These are phyloP conservation scores for Clitocybe nebularis DNA, from an alignment of 1,284 basidiomycete species.

Conservation along the genomic window DNA sequence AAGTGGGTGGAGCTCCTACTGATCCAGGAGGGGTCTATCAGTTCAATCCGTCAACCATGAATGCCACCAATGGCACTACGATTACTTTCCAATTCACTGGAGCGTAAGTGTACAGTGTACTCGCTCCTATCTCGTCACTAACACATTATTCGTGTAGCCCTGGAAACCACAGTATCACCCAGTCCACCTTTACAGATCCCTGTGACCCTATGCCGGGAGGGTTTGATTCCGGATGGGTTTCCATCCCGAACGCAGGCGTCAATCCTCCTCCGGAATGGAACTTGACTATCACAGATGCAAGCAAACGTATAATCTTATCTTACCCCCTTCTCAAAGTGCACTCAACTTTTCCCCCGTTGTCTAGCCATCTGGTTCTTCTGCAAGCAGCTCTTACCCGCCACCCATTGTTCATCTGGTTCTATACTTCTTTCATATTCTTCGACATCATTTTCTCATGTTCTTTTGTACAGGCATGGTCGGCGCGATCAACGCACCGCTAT, in stretches of 20 bases:
- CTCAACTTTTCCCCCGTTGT: background rate
- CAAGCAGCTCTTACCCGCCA: conserved; percentile 39
- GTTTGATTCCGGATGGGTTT: conserved; percentile 50
- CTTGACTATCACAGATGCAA: conserved; percentile 40
- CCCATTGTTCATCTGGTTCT: conserved; percentile 43
- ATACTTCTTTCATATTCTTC: conserved; percentile 18
- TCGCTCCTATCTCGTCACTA: background rate
- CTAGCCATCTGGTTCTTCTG: conserved; percentile 62
- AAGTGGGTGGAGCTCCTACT: conserved; percentile 27
- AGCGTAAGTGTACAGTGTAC: conserved; percentile 28
- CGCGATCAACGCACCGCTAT: conserved; percentile 50
- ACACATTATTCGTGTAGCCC: conserved; percentile 19
- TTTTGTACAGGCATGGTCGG: conserved; percentile 36
- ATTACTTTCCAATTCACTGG: conserved; percentile 47
- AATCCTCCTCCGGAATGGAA: conserved; percentile 35
- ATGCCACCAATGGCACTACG: conserved; percentile 38
- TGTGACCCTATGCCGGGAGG: conserved; percentile 40
- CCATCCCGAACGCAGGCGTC: conserved; percentile 21
- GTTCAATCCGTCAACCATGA: conserved; percentile 41
- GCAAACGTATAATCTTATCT: conserved; percentile 26
- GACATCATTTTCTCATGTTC: background rate
- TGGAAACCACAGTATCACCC: conserved; percentile 53
- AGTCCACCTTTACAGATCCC: conserved; percentile 43
- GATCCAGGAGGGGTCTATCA: conserved; percentile 33
- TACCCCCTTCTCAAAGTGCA: background rate